phyloP scores from a whole-genome alignment of 2,329 filamentous ascomycete genomes.

The Fusarium avenaceum region DNA sequence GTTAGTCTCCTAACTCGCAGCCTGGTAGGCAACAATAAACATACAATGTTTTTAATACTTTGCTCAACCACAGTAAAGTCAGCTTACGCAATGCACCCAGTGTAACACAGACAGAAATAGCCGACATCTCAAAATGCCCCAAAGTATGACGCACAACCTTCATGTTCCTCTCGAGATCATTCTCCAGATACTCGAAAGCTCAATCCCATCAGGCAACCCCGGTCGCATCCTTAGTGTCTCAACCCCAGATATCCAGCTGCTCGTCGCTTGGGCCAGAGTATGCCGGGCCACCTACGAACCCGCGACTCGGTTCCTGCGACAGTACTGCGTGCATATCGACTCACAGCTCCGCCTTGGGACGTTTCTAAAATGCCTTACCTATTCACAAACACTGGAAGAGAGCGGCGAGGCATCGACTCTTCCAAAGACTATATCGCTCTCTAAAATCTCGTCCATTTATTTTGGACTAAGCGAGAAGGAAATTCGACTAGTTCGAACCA shows the following conservation, averaged over 20 bases:
- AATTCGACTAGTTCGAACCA: not conserved
- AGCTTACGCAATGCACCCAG: not conserved
- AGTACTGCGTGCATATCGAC: slow-evolving; percentile 29
- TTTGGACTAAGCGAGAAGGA: slow-evolving; percentile 14
- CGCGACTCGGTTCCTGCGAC: slow-evolving; percentile 16
- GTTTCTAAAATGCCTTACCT: slow-evolving; percentile 8
- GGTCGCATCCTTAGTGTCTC: slow-evolving; percentile 20
- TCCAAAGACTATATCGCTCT: slow-evolving; percentile 2
- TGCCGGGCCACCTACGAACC: slow-evolving; percentile 31
- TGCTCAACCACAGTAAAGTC: not conserved
- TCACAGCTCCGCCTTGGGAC: slow-evolving; percentile 9
- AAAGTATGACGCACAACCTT: slow-evolving; percentile 3
- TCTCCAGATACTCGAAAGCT: slow-evolving; percentile 24
- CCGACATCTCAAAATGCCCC: too few relatives aligned
- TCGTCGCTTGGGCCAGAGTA: slow-evolving; percentile 31
- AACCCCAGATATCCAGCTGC: slow-evolving; percentile 18
- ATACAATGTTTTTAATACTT: slow-evolving; percentile 1
- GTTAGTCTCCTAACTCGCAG: slow-evolving; percentile 4
- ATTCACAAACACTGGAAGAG: not conserved
- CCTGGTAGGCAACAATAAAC: slow-evolving; percentile 26
- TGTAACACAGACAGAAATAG: not conserved
- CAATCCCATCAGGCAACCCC: slow-evolving; percentile 15
- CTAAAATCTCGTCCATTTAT: slow-evolving; percentile 26
- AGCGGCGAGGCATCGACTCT: not conserved
- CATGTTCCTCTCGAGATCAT: slow-evolving; percentile 34